phyloP scores from a whole-genome alignment of 148 eudicot genomes.

The Vaccinium vitisidaea region DNA sequence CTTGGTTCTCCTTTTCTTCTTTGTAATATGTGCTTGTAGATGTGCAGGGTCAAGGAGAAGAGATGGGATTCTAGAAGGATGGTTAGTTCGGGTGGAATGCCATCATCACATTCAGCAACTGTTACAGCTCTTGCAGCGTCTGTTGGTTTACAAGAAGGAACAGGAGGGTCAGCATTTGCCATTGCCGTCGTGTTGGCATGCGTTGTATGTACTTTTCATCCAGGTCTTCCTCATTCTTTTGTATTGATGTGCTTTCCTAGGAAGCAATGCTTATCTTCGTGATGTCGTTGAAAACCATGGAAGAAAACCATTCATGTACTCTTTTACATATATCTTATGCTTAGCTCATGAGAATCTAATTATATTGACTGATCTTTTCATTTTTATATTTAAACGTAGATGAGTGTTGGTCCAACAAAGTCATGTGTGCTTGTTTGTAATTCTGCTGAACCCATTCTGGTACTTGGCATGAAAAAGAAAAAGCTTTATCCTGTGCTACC shows the following conservation, averaged over 20 bases:
- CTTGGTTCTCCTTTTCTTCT: neutral
- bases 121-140: conserved; percentile 75
- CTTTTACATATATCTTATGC: neutral
- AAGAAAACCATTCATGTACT: neutral
- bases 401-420: neutral
- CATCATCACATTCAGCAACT: conserved; percentile 94
- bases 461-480: neutral
- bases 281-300: neutral
- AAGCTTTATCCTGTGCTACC: conserved; percentile 3
- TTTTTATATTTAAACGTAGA: neutral
- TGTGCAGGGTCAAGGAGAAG: conserved; percentile 83
- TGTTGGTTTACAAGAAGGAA: conserved; percentile 80
- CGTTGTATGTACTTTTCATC: conserved; percentile 62
- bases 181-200: conserved; percentile 85
- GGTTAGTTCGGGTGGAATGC: conserved; percentile 95
- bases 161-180: conserved; percentile 73
- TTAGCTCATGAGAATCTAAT: neutral
- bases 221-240: conserved; percentile 21
- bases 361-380: neutral
- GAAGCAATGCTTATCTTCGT: neutral
- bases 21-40: conserved; percentile 24
- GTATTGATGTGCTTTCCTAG: neutral
- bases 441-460: neutral
- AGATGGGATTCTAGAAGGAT: conserved; percentile 93
- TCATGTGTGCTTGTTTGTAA: neutral